Conservation (phyloP, 331 rosid genomes). For the Spiraea crenata region DNA sequence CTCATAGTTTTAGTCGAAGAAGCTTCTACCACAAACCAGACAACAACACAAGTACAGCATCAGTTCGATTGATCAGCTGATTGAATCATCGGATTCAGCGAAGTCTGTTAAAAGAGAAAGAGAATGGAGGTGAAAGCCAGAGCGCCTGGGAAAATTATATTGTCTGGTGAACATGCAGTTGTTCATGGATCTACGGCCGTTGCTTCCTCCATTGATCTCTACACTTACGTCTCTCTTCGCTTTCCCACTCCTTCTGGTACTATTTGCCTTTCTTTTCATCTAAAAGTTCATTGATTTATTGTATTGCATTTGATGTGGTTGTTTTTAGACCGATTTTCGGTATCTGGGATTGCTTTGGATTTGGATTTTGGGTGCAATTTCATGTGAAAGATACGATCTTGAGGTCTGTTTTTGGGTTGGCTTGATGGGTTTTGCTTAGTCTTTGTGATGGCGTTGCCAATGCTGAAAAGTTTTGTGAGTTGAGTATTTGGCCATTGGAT, state of each 20-base stretch:
- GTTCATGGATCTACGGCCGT: slow-evolving; percentile 97
- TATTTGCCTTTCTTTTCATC: slow-evolving; percentile 1
- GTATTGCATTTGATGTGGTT: slow-evolving; percentile 2
- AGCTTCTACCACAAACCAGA: neutral
- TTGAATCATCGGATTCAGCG: neutral
- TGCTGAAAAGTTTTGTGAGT: neutral
- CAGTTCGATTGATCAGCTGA: neutral
- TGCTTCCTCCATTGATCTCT: slow-evolving; percentile 76
- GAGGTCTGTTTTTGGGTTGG: neutral
- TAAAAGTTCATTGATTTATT: neutral
- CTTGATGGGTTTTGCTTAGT: neutral
- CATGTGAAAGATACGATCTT: slow-evolving; percentile 2
- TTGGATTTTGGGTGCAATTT: neutral
- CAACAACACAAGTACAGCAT: neutral
- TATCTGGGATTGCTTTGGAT: neutral
- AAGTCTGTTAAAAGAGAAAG: neutral
- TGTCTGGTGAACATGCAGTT: slow-evolving; percentile 94
- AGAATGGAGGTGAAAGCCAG: slow-evolving; percentile 77
- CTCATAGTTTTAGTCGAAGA: neutral
- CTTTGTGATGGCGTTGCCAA: neutral
- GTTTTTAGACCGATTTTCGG: neutral
- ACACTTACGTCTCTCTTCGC: slow-evolving; percentile 71
- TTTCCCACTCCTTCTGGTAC: slow-evolving; percentile 71
- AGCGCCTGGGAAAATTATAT: slow-evolving; percentile 93
- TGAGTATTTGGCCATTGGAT: neutral